These are phyloP conservation scores for Rhodotorula sp. DNA, from an alignment of 1,284 basidiomycete genomes.

Conservation along the genomic window DNA sequence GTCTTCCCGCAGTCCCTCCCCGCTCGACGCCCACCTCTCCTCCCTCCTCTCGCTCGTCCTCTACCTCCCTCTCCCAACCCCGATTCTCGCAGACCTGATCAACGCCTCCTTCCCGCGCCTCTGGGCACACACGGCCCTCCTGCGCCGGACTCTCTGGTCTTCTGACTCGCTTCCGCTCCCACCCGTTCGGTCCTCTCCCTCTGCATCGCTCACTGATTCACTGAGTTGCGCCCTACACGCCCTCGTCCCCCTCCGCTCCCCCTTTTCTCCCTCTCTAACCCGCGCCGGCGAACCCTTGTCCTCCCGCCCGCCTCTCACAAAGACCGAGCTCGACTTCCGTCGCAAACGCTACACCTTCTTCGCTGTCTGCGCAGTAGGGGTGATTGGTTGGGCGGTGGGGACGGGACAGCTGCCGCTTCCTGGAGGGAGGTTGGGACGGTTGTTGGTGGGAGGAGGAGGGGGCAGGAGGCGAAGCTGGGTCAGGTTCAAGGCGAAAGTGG, in stretches of 20 bases:
- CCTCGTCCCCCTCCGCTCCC: slow-evolving; percentile 3
- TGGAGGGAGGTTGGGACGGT: slow-evolving; percentile 3
- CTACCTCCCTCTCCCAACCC: slow-evolving; percentile 47
- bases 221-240: neutral
- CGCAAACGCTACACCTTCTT: slow-evolving; percentile 25
- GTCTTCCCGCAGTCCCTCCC: slow-evolving; percentile 38
- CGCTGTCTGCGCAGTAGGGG: slow-evolving; percentile 19
- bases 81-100: slow-evolving; percentile 48
- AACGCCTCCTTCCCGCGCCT: slow-evolving; percentile 41
- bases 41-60: slow-evolving; percentile 50
- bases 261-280: neutral
- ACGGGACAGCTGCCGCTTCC: slow-evolving; percentile 36
- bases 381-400: slow-evolving; percentile 31
- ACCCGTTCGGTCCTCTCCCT: neutral
- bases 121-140: slow-evolving; percentile 37
- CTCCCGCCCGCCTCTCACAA: neutral
- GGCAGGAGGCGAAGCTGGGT: slow-evolving; percentile 1
- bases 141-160: slow-evolving; percentile 37
- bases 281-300: neutral
- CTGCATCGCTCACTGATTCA: neutral
- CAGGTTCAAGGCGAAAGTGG: neutral
- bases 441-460: neutral
- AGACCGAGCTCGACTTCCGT: slow-evolving; percentile 20
- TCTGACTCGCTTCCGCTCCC: slow-evolving; percentile 10
- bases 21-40: slow-evolving; percentile 49